Conservation (phyloP, 176 grass and related monocot genomes). For the Oropetium thomaeum region DNA sequence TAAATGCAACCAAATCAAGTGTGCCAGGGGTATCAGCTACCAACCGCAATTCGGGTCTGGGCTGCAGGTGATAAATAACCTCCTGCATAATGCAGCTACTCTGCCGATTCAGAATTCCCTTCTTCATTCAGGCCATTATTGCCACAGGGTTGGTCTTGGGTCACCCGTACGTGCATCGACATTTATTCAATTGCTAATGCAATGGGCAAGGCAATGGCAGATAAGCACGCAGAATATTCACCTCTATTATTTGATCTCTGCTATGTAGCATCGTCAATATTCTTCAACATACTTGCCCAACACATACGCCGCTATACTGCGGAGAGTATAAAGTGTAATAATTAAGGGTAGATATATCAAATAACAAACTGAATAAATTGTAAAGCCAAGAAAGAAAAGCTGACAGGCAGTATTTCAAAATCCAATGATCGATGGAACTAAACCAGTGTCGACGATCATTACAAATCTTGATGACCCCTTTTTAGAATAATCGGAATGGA, state of each 20-base stretch:
- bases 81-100: neutral
- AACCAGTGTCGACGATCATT: slow-evolving; percentile 23
- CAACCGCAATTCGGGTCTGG: neutral
- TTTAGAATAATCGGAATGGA: neutral
- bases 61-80: neutral
- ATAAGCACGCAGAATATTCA: neutral
- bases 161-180: neutral
- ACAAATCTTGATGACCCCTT: slow-evolving; percentile 22
- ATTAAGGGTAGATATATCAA: neutral
- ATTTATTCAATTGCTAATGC: neutral
- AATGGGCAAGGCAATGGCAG: neutral
- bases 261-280: neutral
- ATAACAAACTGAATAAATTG: neutral
- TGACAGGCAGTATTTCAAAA: neutral
- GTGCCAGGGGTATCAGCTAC: too few species aligned
- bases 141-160: neutral
- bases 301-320: neutral
- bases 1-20: neutral
- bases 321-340: neutral
- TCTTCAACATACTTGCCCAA: neutral
- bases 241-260: neutral
- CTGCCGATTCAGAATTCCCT: neutral
- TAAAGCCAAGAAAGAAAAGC: neutral
- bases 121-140: slow-evolving; percentile 2
- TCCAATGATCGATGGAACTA: neutral